Conservation (phyloP, 78 protist species). For the Chrysochromulina tobinii region DNA sequence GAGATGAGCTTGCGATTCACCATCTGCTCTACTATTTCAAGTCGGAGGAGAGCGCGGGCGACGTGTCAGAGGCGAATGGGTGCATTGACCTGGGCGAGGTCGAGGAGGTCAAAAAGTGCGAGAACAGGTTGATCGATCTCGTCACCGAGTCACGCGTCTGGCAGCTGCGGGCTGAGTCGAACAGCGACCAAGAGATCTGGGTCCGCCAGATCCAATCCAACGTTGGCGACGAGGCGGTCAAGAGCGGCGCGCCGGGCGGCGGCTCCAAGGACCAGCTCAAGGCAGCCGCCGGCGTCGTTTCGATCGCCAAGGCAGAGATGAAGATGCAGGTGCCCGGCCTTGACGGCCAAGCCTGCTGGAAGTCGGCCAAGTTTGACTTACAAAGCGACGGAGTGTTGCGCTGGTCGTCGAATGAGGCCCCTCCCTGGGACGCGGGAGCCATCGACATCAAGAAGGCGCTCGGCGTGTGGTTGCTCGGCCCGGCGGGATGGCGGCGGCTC, state of each 20-base stretch:
- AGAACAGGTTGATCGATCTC: not conserved
- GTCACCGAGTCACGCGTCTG: not conserved
- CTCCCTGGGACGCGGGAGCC: not conserved
- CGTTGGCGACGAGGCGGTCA: not conserved
- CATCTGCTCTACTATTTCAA: not conserved
- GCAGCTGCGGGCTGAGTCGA: not conserved
- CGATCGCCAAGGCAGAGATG: not conserved
- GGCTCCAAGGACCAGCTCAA: not conserved
- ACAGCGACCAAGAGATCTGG: not conserved
- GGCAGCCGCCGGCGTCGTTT: not conserved
- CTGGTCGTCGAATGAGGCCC: not conserved
- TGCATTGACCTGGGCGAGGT: not conserved
- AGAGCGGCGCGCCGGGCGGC: not conserved
- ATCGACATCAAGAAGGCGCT: not conserved
- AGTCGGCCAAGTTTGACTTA: not conserved
- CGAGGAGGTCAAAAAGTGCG: not conserved
- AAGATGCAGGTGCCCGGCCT: not conserved
- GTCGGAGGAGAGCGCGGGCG: not conserved
- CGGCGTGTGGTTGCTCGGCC: constrained; percentile 2
- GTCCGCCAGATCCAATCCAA: not conserved
- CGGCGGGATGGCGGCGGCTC: not conserved
- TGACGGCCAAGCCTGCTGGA: not conserved
- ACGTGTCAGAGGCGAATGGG: not conserved
- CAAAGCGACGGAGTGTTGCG: not conserved
- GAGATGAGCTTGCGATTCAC: not conserved